Base-by-base conservation (phyloP, 2,329 filamentous ascomycete genomes). In the Alternaria infectoria region DNA sequence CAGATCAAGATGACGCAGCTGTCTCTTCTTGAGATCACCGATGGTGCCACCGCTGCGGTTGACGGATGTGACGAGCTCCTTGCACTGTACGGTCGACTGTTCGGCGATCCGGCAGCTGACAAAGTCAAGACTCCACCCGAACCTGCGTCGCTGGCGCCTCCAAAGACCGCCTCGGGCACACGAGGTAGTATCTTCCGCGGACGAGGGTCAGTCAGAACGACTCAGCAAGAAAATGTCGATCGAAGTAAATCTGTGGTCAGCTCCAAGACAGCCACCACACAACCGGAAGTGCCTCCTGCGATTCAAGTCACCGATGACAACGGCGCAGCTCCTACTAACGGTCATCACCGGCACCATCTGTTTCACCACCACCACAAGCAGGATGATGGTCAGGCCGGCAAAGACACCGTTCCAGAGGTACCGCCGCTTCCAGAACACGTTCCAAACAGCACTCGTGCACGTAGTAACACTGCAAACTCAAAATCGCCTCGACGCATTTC, bases 1-100 rank as follows among this genome's bases (percentile, higher is more conserved):
- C 92, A 98, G 79, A 89, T 97, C 65, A 97, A 97, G 79, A 97
- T 98, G 88, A 97, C 95, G 11, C 94, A 98, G 74, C 84, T 99
- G 63, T 87, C 91, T 5, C 86, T 99, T 19, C 81, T 96, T 4
- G 95, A 98, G 79, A 83, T 96, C 15, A 83, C 93, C 4, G 93
- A 97, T 76, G 93, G 93, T 1, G 89, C 93, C 0, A 90, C 93
- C 61, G 88, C 90, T 60, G 95, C 96, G 17, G 92, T 98, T 54
- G 97, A 97, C 75, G 90, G 91, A 64, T 94, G 92, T 75, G 89
- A 93, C 68, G 93, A 97, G 79, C 84, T 99, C 43, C 83, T 99
- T 19, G 89, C 89, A 15, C 83, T 98, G 1, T 99, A 96, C 75
- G 87, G 89, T 4, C 87, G 91, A 65, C 83, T 99, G 0, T 98